Base-by-base conservation (phyloP, 176 grass and related monocot genomes). In the Panicum miliaceum region DNA sequence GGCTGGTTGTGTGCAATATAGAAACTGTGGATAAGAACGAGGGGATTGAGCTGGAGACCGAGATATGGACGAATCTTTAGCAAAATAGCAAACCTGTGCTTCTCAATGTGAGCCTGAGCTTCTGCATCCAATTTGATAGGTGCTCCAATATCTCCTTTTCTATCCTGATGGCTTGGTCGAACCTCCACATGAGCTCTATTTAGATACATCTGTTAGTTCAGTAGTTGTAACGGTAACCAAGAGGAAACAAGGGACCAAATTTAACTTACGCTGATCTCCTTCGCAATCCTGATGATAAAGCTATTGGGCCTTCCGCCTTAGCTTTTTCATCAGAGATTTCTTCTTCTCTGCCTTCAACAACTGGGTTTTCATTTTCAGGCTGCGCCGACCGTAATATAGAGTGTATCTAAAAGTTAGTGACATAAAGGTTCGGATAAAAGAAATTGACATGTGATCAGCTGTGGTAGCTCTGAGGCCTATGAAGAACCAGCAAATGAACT, bases 41-140 rank as follows among this genome's bases (percentile, higher is more conserved):
- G 41, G 35, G 34, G 56, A 62, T 27, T 78, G n/a, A 71, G 53
- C 38, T 53, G 29, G 35, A 82, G 62, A 45, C 48, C 4, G 3
- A 12, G 51, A 75, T 59, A 46, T 10, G 34, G 7, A 51, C 41
- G 20, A 59, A 69, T 13, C 19, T 38, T 71, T 34, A 14, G 16
- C 12, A 70, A 63, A 57, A 23, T 62, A 51, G 7, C 50, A 79
- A 79, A 98, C 92, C 92, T 98, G 76, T 98, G 92, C 80, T 95
- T 98, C 83, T 93, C 92, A 64, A 98, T 95, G 50, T 81, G 86
- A 88, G 85, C 86, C 40, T 94, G 84, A 27, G 89, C 92, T 91
- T 90, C 86, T 82, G 86, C 87, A 77, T 98, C 95, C 82, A 98
- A 88, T 78, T 84, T 93, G 78, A 94, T 90, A 79, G 90, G 89